These are phyloP conservation scores for Hansenula anomala DNA, from an alignment of 1,139 yeast species.

Conservation along the genomic window DNA sequence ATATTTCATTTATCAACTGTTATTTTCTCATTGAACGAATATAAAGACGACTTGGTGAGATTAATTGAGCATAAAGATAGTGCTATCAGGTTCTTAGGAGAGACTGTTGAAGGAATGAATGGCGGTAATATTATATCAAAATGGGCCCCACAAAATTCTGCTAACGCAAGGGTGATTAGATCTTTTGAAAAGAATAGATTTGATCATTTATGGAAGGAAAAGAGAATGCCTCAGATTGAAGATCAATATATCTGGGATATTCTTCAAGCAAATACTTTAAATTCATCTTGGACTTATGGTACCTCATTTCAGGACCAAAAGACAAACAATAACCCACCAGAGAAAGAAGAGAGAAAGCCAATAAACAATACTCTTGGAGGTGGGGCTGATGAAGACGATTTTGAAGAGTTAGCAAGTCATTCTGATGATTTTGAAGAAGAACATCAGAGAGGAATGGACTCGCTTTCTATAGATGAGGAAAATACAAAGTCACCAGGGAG, in stretches of 20 bases:
- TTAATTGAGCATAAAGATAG: conserved; percentile 17
- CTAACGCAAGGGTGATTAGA: conserved; percentile 13
- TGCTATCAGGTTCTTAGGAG: conserved; percentile 20
- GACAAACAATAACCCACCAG: not conserved
- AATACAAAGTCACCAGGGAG: not conserved
- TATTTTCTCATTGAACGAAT: conserved; percentile 14
- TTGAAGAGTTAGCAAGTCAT: not conserved
- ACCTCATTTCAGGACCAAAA: conserved; percentile 7
- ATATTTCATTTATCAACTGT: conserved; percentile 18
- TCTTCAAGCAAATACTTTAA: conserved; percentile 7
- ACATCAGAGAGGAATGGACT: conserved; percentile 1
- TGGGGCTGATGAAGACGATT: conserved; percentile 1
- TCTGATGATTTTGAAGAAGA: conserved; percentile 1
- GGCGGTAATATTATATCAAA: conserved; percentile 18
- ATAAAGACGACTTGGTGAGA: conserved; percentile 13
- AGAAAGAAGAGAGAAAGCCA: not conserved
- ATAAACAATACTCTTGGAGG: not conserved
- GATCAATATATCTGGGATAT: conserved; percentile 19
- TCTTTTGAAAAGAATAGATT: conserved; percentile 10
- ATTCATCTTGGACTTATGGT: conserved; percentile 11
- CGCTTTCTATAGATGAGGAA: conserved; percentile 1
- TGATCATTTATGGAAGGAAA: conserved; percentile 15
- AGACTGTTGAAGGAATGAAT: conserved; percentile 21
- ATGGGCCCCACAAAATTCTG: conserved; percentile 26
- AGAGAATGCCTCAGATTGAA: conserved; percentile 5